Base-by-base conservation (phyloP, 371 early-diverging fungal genomes). In the Mucor irregularis region DNA sequence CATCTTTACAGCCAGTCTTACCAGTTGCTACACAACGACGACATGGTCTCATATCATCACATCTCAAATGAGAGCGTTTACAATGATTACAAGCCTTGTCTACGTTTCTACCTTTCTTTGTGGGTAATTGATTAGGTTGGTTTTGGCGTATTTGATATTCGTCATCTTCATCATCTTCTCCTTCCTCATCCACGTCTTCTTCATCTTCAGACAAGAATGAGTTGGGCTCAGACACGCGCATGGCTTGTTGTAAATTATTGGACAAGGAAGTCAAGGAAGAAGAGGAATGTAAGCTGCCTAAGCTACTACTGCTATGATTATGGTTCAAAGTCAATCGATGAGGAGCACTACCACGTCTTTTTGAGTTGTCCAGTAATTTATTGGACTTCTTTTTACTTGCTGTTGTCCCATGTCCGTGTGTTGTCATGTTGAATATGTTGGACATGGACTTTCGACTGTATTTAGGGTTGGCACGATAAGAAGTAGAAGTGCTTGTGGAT, bases 61-160 rank as follows among this genome's bases (percentile, higher is more conserved):
- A 77, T 14, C 74, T 62, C 14, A 77, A 53, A 65, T 77, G 78
- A 10, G 78, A 77, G 1, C 74, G 66, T 40, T 77, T 77, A 57
- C 78, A 77, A 39, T 77, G 74, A 33, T 77, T 73, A 35, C 78
- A 77, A 1, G 78, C 78, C 40, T 69, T 73, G 31, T 77, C 78
- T 16, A 77, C 78, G 47, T 73, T 77, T 9, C 69, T 39, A 5
- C 72, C 71, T 37, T 77, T 77, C 30, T 66, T 65, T 4, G 44
- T 52, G 2, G 53, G 53, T 3, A 42, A 9, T n/a, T 52, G 53
- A 14, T 31, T 26, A 21, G 40, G 30, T 1, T 35, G 22, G 0
- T 53, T 5, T 31, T 31, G 13, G 25, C 61, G 28, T 29, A 53
- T 47, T 19, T 59, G 49, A 7, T 56, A 57, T 22, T 55, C 64